Percentiles rank a stretch among this genome's conserved stretches.
These are phyloP conservation scores for Pythium vanterpoolii DNA, from an alignment of 352 stramenopile genomes.

Conservation along the genomic window DNA sequence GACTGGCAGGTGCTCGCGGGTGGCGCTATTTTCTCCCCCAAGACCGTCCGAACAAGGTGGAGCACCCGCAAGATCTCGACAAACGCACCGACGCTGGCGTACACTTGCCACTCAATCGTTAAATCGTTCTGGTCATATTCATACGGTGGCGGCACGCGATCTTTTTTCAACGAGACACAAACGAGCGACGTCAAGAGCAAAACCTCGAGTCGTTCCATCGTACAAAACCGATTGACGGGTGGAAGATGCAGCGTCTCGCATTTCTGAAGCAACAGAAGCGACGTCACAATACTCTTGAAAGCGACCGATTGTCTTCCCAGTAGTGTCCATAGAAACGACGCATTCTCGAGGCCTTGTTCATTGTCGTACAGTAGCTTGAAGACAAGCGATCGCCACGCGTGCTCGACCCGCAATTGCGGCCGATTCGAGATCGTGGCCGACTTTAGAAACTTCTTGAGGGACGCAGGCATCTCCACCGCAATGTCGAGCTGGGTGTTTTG, in stretches of 20 bases:
- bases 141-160: slow-evolving; percentile 7
- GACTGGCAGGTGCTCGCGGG: slow-evolving; percentile 28
- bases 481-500: slow-evolving; percentile 11
- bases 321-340: slow-evolving; percentile 34
- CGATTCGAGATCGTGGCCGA: slow-evolving; percentile 28
- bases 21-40: slow-evolving; percentile 33
- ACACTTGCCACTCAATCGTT: slow-evolving; percentile 47
- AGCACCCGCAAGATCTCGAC: slow-evolving; percentile 56
- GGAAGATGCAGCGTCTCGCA: slow-evolving; percentile 36
- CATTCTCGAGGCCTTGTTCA: slow-evolving; percentile 22
- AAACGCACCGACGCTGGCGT: slow-evolving; percentile 40
- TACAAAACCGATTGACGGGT: slow-evolving; percentile 26
- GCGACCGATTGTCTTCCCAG: slow-evolving; percentile 32
- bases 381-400: slow-evolving; percentile 42
- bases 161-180: slow-evolving; percentile 24
- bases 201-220: slow-evolving; percentile 41
- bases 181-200: slow-evolving; percentile 58
- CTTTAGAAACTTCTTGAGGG: slow-evolving; percentile 32
- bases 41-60: slow-evolving; percentile 43
- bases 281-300: slow-evolving; percentile 52
- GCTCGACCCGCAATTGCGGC: slow-evolving; percentile 30
- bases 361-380: slow-evolving; percentile 43
- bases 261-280: slow-evolving; percentile 52
- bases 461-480: not conserved
- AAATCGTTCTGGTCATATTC: slow-evolving; percentile 32